Evolutionary conservation across 2,329 filamentous ascomycete genomes (phyloP), one percentile per base, ranked within the genome.

Genomic region (Cytospora paraplurivora): DNA sequence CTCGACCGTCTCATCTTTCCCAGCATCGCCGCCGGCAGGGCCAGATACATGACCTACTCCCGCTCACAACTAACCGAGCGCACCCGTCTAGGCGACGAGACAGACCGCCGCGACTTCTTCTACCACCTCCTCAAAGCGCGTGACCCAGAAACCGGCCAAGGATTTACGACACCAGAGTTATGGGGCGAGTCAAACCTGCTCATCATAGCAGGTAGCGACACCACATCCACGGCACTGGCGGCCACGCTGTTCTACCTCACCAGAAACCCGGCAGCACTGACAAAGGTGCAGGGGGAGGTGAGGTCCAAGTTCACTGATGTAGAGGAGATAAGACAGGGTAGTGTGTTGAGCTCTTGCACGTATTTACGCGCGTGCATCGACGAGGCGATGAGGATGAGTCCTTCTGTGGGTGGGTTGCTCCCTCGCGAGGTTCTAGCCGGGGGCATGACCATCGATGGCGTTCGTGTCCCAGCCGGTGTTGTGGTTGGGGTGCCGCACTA

Each of bases 101-200:
- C 83, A 55, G 87, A 86, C 69, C 87, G 88, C 38, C 86, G 88
- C 62, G 89, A 92, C 72, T 91, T 92, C 78, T 91, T 92, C 77
- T 88, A 90, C 75, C 87, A 91, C 73, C 81, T 92, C 12, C 82
- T 92, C 65, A 88, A 87, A 71, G 88, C 89, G 8, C 84, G 84
- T 47, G 89, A 92, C 68, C 88, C 88, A 13, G 88, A 91, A 71
- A 90, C 88, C 0, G 88, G 88, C 59, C 80, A 84, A 63, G 86
- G 86, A 1, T 88, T 91, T 71, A 82, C 80, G 49, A 87, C 81
- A 2, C 82, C 84, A 0, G 88, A 91, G 71, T 82, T 91, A 32
- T 89, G 88, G 87, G 86, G 82, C 56, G 88, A 91, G 72, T 88
- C 87, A 10, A 90, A 90, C 71, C 76, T 90, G 19, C 81, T 91